A percentile compares a stretch with the other conserved stretches of the same genome.
Evolutionary conservation across 441 rosid species (phyloP).

Genomic region (Erodium texanum): DNA sequence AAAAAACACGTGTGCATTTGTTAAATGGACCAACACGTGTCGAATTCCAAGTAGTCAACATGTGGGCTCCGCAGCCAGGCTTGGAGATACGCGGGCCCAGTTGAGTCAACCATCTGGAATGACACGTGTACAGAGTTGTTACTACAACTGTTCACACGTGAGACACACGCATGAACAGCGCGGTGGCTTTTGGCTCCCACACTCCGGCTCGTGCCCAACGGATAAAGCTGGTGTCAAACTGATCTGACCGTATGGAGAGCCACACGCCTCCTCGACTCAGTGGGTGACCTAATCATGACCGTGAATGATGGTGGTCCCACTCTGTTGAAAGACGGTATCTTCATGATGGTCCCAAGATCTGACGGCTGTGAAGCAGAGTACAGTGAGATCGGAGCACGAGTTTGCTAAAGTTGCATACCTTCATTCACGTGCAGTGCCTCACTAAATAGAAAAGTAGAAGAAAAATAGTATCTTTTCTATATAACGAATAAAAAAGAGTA

Average conservation of each 20-base stretch:
- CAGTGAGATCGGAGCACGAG: not conserved
- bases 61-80: not conserved
- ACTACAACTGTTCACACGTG: slow-evolving; percentile 3
- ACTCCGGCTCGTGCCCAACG: slow-evolving; percentile 11
- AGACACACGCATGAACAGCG: not conserved
- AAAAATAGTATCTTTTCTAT: not conserved
- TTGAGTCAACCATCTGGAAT: not conserved
- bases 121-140: not conserved
- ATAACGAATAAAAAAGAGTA: not conserved
- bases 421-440: not conserved
- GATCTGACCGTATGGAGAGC: not conserved
- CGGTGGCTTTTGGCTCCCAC: slow-evolving; percentile 9
- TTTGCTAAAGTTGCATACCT: not conserved
- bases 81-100: not conserved
- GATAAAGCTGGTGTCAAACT: too few species aligned
- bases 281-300: not conserved
- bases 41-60: not conserved
- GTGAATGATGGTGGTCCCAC: not conserved
- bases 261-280: not conserved
- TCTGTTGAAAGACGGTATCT: too few species aligned
- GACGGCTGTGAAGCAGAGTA: not conserved
- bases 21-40: not conserved
- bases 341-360: not conserved
- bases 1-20: not conserved
- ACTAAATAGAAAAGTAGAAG: not conserved